Percentiles rank a stretch among this genome's conserved stretches.
phyloP scores from a whole-genome alignment of 2,329 filamentous ascomycete genomes.

The Lizonia empirigonia region DNA sequence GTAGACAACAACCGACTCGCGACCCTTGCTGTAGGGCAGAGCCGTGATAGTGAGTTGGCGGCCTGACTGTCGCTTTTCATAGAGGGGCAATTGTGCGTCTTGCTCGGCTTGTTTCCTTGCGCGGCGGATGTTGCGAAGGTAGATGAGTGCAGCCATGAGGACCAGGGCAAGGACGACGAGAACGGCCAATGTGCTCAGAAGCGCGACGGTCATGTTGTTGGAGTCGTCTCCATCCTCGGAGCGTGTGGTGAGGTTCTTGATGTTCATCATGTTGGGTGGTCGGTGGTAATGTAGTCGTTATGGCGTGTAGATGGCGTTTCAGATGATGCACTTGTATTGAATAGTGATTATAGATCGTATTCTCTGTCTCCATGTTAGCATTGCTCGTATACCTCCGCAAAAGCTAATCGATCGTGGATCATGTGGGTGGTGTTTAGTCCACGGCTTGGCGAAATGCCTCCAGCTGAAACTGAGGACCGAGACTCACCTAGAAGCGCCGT shows the following conservation, averaged over 20 bases:
- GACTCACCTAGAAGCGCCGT: slow-evolving; percentile 38
- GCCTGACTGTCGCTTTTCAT: slow-evolving; percentile 63
- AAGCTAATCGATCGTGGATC: slow-evolving; percentile 11
- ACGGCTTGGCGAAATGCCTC: slow-evolving; percentile 27
- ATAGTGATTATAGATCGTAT: slow-evolving; percentile 37
- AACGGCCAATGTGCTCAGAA: slow-evolving; percentile 79
- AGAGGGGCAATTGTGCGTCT: slow-evolving; percentile 65
- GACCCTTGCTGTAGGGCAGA: slow-evolving; percentile 52
- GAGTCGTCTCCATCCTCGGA: slow-evolving; percentile 56
- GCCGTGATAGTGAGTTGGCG: slow-evolving; percentile 63
- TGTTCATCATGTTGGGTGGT: slow-evolving; percentile 47
- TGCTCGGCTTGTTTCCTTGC: slow-evolving; percentile 53
- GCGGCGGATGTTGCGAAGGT: slow-evolving; percentile 71
- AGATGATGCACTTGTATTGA: slow-evolving; percentile 19
- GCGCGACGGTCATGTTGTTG: slow-evolving; percentile 69
- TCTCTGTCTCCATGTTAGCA: slow-evolving; percentile 34
- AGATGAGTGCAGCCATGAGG: slow-evolving; percentile 69
- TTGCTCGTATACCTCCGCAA: slow-evolving; percentile 17
- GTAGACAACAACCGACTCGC: slow-evolving; percentile 76
- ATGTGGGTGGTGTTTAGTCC: slow-evolving; percentile 24
- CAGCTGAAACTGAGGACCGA: slow-evolving; percentile 15
- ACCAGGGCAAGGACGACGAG: slow-evolving; percentile 75
- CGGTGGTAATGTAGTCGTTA: slow-evolving; percentile 24
- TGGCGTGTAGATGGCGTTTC: slow-evolving; percentile 29
- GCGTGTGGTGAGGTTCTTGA: slow-evolving; percentile 59